These are phyloP conservation scores for Podospora conica DNA, from an alignment of 495 filamentous ascomycete species.

Conservation along the genomic window DNA sequence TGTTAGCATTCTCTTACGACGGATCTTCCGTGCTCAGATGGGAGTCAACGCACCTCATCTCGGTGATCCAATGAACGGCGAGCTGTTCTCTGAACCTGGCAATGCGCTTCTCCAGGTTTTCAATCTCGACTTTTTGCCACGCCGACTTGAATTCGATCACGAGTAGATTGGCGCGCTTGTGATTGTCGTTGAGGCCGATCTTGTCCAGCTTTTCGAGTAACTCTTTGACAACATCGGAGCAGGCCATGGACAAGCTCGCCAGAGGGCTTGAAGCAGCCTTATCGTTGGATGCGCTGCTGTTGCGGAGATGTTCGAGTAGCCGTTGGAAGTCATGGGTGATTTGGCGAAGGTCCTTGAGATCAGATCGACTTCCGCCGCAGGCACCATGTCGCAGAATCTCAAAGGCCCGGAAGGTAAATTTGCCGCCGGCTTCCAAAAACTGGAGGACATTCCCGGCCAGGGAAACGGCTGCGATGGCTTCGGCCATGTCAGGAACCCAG, in stretches of 20 bases:
- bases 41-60: background rate
- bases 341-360: background rate
- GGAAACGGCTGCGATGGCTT: conserved; percentile 3
- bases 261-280: background rate
- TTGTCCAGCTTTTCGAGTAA: background rate
- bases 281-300: no score
- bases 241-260: background rate
- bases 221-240: background rate
- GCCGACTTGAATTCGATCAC: background rate
- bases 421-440: conserved; percentile 1
- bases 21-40: no score
- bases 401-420: background rate
- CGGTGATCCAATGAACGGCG: background rate
- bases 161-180: background rate
- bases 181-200: background rate
- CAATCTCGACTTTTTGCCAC: background rate
- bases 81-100: background rate
- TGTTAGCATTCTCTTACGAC: background rate
- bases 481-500: background rate
- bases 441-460: conserved; percentile 6
- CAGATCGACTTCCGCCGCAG: background rate
- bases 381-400: background rate
- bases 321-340: background rate
- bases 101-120: background rate
- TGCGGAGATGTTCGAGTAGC: background rate